A percentile compares a stretch with the other conserved stretches of the same genome.
Evolutionary conservation across 108 stramenopile genomes (phyloP).

Genomic region (Conticribra guillardii): DNA sequence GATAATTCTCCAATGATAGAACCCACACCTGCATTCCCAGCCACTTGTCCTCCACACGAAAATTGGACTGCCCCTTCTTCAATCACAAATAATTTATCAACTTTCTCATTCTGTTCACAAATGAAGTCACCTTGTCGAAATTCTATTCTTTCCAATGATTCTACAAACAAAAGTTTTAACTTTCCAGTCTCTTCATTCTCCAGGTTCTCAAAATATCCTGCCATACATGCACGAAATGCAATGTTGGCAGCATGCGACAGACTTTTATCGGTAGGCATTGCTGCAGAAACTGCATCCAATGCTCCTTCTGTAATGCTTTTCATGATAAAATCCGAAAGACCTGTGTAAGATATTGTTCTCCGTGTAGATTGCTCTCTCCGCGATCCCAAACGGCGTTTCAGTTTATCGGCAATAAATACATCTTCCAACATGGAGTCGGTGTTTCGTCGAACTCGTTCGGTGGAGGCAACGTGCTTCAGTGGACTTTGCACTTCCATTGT

Average conservation of each 20-base stretch:
- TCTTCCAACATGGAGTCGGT: constrained; percentile 59
- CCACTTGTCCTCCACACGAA: constrained; percentile 36
- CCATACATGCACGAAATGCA: constrained; percentile 42
- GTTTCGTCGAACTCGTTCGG: constrained; percentile 44
- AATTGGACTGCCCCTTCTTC: constrained; percentile 51
- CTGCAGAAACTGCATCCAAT: constrained; percentile 46
- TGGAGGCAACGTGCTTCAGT: constrained; percentile 34
- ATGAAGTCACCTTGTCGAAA: constrained; percentile 32
- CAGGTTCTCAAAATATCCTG: constrained; percentile 42
- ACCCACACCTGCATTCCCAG: constrained; percentile 43
- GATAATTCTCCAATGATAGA: constrained; percentile 56
- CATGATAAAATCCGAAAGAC: constrained; percentile 46
- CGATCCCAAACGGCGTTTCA: constrained; percentile 36
- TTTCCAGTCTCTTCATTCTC: constrained; percentile 17
- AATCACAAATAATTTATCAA: constrained; percentile 50
- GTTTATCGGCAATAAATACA: constrained; percentile 41
- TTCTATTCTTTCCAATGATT: constrained; percentile 42
- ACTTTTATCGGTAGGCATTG: constrained; percentile 37
- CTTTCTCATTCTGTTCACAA: constrained; percentile 45
- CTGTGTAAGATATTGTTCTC: constrained; percentile 28
- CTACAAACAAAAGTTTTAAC: constrained; percentile 43
- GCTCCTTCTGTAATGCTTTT: constrained; percentile 33
- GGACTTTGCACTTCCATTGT: constrained; percentile 37
- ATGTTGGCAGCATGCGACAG: constrained; percentile 28
- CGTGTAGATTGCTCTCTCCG: constrained; percentile 23